Evolutionary conservation across 2,329 filamentous ascomycete genomes (phyloP).

Genomic region (Penicillium hesseltinei): DNA sequence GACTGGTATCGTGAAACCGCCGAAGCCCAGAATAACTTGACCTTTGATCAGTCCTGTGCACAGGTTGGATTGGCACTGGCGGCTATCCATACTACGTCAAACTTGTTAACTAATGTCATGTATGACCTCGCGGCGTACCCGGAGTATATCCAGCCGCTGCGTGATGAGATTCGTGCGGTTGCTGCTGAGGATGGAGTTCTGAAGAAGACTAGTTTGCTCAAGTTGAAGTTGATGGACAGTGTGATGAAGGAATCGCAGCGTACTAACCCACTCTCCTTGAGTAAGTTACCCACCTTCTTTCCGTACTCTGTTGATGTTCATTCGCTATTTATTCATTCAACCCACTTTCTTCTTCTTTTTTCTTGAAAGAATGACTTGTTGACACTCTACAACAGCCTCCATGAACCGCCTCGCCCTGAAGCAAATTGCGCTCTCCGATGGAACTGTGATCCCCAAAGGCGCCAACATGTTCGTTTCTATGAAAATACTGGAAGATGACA

Average conservation of each 20-base stretch:
- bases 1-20: slow-evolving; percentile 30
- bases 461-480: slow-evolving; percentile 26
- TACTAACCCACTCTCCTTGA: slow-evolving; percentile 24
- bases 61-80: slow-evolving; percentile 33
- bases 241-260: slow-evolving; percentile 38
- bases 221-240: slow-evolving; percentile 38
- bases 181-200: slow-evolving; percentile 42
- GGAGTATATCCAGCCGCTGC: slow-evolving; percentile 51
- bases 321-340: background rate
- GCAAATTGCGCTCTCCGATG: slow-evolving; percentile 30
- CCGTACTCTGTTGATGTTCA: background rate
- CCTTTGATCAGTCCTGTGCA: slow-evolving; percentile 15
- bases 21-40: slow-evolving; percentile 3
- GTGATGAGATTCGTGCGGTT: slow-evolving; percentile 51
- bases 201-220: slow-evolving; percentile 33
- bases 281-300: slow-evolving; percentile 18
- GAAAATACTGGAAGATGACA: slow-evolving; percentile 26
- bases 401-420: slow-evolving; percentile 27
- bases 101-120: slow-evolving; percentile 48
- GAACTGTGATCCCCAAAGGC: slow-evolving; percentile 31
- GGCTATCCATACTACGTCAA: slow-evolving; percentile 37
- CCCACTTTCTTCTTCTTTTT: too few relatives aligned
- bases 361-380: background rate
- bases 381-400: slow-evolving; percentile 17
- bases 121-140: slow-evolving; percentile 54